A percentile compares a stretch with the other conserved stretches of the same genome.
These are phyloP conservation scores for Geum urbanum DNA, from an alignment of 306 rosid genomes.

Conservation along the genomic window DNA sequence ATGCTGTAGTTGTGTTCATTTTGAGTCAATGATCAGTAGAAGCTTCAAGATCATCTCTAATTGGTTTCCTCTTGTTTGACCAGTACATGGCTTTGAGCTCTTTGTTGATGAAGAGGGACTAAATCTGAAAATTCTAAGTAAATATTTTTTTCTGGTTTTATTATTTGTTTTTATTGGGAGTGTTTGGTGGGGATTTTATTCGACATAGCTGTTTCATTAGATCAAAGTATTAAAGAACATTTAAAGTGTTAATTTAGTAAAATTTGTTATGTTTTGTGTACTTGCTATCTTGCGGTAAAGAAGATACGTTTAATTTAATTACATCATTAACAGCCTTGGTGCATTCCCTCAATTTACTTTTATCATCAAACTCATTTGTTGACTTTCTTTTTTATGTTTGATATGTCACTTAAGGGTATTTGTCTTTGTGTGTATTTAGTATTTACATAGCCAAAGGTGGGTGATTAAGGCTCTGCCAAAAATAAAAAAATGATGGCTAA, in stretches of 20 bases:
- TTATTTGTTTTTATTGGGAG: conserved; percentile 6
- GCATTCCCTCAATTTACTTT: background rate
- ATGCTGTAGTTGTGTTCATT: background rate
- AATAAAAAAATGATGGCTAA: conserved; percentile 5
- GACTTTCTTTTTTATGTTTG: background rate
- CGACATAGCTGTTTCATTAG: background rate
- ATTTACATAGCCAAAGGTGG: background rate
- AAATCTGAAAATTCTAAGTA: background rate
- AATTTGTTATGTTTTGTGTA: background rate
- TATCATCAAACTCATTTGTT: background rate
- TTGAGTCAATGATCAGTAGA: background rate
- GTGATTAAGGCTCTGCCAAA: background rate
- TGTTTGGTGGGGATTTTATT: conserved; percentile 29
- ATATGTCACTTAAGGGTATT: background rate
- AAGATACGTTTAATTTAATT: background rate
- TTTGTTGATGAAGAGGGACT: background rate
- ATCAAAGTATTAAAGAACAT: background rate
- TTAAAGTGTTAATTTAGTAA: background rate
- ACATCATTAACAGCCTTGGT: background rate
- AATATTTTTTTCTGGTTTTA: background rate
- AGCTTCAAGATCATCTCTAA: conserved; percentile 1
- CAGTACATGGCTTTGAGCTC: background rate
- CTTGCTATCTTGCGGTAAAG: background rate
- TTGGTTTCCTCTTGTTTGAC: background rate
- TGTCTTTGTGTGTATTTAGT: conserved; percentile 4